A percentile compares a stretch with the other conserved stretches of the same genome.
Evolutionary conservation across 169 alveolate species (phyloP).

Genomic region (Perkinsus olseni): DNA sequence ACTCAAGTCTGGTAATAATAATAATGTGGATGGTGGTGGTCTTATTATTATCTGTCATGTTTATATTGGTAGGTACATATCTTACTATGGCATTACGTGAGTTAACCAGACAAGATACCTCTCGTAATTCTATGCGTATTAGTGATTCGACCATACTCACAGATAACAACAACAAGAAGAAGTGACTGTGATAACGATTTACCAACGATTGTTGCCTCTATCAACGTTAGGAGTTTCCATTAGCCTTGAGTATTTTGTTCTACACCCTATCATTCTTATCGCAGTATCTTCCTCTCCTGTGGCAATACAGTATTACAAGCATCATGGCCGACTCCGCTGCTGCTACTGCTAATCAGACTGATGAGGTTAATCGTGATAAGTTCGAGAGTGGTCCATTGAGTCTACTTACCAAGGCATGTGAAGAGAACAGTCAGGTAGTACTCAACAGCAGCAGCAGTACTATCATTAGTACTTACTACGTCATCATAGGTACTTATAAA

Average conservation of each 20-base stretch:
- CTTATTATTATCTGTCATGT: neutral
- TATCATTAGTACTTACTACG: neutral
- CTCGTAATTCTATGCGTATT: neutral
- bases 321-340: neutral
- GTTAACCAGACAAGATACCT: neutral
- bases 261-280: neutral
- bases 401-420: neutral
- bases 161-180: neutral
- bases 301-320: no score
- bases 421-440: neutral
- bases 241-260: neutral
- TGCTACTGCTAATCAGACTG: neutral
- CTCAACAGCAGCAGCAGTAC: neutral
- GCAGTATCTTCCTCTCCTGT: neutral
- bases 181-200: neutral
- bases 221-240: neutral
- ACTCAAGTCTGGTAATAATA: neutral
- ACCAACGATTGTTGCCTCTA: neutral
- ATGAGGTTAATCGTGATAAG: neutral
- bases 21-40: neutral
- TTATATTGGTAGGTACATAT: neutral
- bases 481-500: conserved; percentile 67
- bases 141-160: neutral
- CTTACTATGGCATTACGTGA: neutral
- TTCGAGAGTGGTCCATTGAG: neutral